Evolutionary conservation across 305 asterid genomes (phyloP).

Genomic region (Solanum hybrid): DNA sequence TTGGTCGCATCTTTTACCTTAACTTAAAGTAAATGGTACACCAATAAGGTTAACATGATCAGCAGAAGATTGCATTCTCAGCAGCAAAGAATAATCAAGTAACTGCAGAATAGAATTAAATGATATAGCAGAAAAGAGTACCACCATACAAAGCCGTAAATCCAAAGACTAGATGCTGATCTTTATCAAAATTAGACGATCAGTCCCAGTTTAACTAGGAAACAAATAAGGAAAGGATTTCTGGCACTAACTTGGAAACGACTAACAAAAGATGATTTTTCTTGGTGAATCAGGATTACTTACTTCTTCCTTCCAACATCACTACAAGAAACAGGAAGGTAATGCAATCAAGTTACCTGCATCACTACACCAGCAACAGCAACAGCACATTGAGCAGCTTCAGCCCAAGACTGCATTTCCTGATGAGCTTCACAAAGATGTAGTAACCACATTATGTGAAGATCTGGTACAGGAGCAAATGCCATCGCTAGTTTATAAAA

Average conservation of each 20-base stretch:
- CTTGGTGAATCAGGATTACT: background rate
- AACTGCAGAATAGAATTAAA: background rate
- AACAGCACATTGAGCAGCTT: conserved; percentile 99
- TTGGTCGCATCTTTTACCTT: background rate
- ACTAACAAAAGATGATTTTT: background rate
- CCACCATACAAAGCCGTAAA: background rate
- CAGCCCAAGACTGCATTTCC: conserved; percentile 99
- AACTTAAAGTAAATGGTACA: background rate
- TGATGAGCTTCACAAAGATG: conserved; percentile 99
- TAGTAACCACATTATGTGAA: conserved; percentile 96
- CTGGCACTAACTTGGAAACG: background rate
- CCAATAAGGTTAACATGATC: background rate
- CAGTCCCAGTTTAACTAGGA: background rate
- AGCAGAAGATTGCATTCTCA: background rate
- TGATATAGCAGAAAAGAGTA: background rate
- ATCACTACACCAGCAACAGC: conserved; percentile 99
- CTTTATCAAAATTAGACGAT: background rate
- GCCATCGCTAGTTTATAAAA: conserved; percentile 97
- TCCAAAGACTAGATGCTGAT: background rate
- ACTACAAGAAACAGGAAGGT: background rate
- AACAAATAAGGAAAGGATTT: background rate
- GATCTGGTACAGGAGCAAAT: conserved; percentile 98
- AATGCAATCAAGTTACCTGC: conserved; percentile 44
- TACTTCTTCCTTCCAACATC: background rate
- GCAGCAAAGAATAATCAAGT: background rate